phyloP scores from a whole-genome alignment of 129 eudicot genomes.

The Kitagawia praeruptora region DNA sequence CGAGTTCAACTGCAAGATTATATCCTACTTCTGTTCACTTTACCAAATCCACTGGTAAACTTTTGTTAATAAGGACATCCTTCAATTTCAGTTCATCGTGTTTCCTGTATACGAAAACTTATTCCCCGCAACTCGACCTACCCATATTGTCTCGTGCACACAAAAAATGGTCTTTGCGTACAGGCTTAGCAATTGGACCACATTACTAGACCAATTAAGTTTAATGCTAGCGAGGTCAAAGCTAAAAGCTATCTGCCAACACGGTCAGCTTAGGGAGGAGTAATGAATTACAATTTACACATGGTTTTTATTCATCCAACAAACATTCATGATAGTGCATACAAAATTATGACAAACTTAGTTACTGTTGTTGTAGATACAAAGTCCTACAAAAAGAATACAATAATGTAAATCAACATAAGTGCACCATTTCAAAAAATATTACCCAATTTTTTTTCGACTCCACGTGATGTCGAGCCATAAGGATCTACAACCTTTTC shows the following conservation, averaged over 20 bases:
- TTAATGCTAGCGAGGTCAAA: neutral
- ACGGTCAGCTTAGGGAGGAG: neutral
- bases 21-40: neutral
- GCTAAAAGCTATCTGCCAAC: neutral
- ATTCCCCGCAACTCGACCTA: neutral
- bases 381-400: neutral
- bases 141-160: neutral
- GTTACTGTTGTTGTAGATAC: neutral
- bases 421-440: neutral
- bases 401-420: conserved; percentile 3
- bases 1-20: neutral
- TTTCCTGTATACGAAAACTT: neutral
- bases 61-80: neutral
- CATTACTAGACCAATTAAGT: neutral
- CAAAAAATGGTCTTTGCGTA: neutral
- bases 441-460: conserved; percentile 28
- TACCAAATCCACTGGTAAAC: neutral
- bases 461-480: conserved; percentile 23
- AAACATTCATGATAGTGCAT: neutral
- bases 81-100: neutral
- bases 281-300: neutral
- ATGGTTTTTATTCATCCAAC: neutral
- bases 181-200: neutral
- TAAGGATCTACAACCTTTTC: conserved; percentile 25
- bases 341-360: neutral